Percentiles rank a stretch among this genome's conserved stretches.
Conservation (phyloP, 176 grass and related monocot species). For the Hordeum marinum region DNA sequence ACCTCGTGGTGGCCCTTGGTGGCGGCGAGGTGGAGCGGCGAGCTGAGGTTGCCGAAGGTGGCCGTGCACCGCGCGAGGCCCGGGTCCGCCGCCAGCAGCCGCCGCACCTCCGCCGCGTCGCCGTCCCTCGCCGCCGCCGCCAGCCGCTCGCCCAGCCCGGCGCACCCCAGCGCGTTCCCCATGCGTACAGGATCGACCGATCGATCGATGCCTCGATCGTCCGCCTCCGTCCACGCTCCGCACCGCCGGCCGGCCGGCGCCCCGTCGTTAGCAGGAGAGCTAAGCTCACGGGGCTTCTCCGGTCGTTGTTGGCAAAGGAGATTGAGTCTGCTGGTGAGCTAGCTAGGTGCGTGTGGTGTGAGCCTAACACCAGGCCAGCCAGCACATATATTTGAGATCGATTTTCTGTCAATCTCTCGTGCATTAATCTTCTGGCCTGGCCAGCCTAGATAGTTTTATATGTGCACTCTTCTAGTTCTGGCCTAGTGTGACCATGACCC, state of each 20-base stretch:
- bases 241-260: not conserved
- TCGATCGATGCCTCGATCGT: not conserved
- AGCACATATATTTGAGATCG: not conserved
- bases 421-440: not conserved
- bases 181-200: constrained; percentile 1
- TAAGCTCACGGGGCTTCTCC: not conserved
- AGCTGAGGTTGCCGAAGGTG: constrained; percentile 74
- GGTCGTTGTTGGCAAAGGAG: constrained; percentile 1
- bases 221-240: not conserved
- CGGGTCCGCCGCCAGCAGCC: constrained; percentile 48
- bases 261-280: not conserved
- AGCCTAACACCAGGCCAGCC: not conserved
- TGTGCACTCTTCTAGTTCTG: not conserved
- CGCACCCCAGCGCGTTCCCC: constrained; percentile 82
- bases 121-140: constrained; percentile 65
- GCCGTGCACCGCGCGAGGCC: constrained; percentile 51
- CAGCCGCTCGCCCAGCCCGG: constrained; percentile 58
- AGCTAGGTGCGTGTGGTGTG: no score
- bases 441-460: not conserved
- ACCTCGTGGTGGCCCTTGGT: constrained; percentile 74
- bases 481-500: not conserved
- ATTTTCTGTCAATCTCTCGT: not conserved
- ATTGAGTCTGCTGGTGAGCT: not conserved
- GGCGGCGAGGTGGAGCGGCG: constrained; percentile 82
- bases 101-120: constrained; percentile 47